Conservation (phyloP, 148 eudicot species). For the Silene conica region DNA sequence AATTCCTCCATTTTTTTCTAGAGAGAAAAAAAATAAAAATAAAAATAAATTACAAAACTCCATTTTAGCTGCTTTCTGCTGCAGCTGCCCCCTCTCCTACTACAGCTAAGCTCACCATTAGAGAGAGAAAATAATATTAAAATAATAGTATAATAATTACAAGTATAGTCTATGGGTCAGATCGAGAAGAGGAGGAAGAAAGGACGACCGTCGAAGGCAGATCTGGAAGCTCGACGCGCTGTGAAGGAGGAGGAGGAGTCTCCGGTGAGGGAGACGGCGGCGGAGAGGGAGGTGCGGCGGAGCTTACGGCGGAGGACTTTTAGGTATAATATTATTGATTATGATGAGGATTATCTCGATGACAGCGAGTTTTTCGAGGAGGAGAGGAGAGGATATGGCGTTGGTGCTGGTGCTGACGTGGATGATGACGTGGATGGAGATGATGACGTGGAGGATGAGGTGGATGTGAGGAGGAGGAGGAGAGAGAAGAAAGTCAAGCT, state of each 20-base stretch:
- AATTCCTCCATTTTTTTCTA: slow-evolving; percentile 7
- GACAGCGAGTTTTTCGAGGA: slow-evolving; percentile 42
- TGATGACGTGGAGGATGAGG: slow-evolving; percentile 47
- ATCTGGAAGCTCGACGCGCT: slow-evolving; percentile 49
- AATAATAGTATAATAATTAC: slow-evolving; percentile 22
- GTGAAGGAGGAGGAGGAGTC: not conserved
- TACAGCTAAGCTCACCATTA: not conserved
- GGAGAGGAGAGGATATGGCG: not conserved
- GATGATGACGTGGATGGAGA: slow-evolving; percentile 45
- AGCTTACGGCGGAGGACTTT: slow-evolving; percentile 47
- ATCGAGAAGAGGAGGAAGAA: slow-evolving; percentile 79
- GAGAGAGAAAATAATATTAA: slow-evolving; percentile 21
- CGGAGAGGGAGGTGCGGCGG: slow-evolving; percentile 28
- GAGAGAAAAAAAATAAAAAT: not conserved
- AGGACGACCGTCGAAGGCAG: slow-evolving; percentile 70
- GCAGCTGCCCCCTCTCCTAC: not conserved
- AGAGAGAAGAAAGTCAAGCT: not conserved
- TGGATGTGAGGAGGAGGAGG: not conserved
- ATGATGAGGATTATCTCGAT: slow-evolving; percentile 56
- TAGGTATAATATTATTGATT: slow-evolving; percentile 50
- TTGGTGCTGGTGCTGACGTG: not conserved
- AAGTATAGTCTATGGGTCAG: slow-evolving; percentile 42
- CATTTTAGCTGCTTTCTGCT: slow-evolving; percentile 3
- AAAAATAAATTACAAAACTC: not conserved
- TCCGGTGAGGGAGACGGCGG: slow-evolving; percentile 22